A percentile compares a stretch with the other conserved stretches of the same genome.
Evolutionary conservation across 495 filamentous ascomycete genomes (phyloP).

Genomic region (Staphylotrichum tortipilum): DNA sequence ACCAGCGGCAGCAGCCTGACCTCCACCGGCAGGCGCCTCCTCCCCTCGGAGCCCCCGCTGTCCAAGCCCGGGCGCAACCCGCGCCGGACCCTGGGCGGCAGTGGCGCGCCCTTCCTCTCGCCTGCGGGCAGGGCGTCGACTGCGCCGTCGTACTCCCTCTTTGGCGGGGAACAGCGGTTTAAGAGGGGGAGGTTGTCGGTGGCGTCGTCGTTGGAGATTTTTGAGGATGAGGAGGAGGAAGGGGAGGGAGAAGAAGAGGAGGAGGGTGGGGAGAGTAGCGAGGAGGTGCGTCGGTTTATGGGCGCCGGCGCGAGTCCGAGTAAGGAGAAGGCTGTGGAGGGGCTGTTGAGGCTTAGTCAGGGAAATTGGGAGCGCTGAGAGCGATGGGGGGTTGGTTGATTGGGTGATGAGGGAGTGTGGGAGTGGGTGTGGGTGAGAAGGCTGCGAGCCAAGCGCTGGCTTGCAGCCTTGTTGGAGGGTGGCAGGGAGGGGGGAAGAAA

Average conservation of each 20-base stretch:
- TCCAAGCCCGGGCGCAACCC: slow-evolving; percentile 17
- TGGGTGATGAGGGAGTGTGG: too few relatives aligned
- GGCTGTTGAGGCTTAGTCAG: slow-evolving; percentile 61
- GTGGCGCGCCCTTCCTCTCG: slow-evolving; percentile 15
- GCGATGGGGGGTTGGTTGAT: too few relatives aligned
- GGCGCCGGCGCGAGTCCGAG: slow-evolving; percentile 48
- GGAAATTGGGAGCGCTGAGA: slow-evolving; percentile 43
- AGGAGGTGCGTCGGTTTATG: slow-evolving; percentile 65
- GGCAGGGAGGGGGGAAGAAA: too few relatives aligned
- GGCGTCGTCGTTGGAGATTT: slow-evolving; percentile 27
- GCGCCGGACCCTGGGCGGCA: slow-evolving; percentile 26
- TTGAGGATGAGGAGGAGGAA: slow-evolving; percentile 29
- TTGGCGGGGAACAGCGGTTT: not conserved
- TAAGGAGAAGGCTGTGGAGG: slow-evolving; percentile 60
- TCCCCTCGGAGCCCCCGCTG: slow-evolving; percentile 8
- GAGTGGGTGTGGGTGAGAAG: too few relatives aligned
- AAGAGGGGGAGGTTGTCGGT: not conserved
- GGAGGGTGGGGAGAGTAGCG: slow-evolving; percentile 9
- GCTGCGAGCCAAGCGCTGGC: too few relatives aligned
- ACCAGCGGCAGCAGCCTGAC: not conserved
- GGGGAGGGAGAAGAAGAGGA: not conserved
- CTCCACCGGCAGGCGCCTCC: slow-evolving; percentile 10
- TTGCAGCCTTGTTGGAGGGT: too few relatives aligned
- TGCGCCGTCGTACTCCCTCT: slow-evolving; percentile 13
- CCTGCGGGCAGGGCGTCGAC: slow-evolving; percentile 31